Evolutionary conservation across 148 eudicot species (phyloP).

Genomic region (Amaranthus cruentus): DNA sequence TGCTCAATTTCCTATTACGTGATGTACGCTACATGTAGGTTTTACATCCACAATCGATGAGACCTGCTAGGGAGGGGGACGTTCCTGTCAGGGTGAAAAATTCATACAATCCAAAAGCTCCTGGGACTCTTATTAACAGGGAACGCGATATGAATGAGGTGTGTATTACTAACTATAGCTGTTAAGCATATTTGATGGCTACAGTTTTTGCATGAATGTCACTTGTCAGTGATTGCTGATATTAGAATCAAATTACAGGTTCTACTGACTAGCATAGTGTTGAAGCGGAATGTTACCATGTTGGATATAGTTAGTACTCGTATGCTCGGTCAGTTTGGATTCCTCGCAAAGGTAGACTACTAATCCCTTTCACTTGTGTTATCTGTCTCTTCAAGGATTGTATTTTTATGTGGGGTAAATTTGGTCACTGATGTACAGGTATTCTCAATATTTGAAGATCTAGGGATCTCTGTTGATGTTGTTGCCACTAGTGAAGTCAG

Average conservation of each 20-base stretch:
- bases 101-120: slow-evolving; percentile 93
- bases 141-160: slow-evolving; percentile 88
- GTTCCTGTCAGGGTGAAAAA: slow-evolving; percentile 96
- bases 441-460: slow-evolving; percentile 81
- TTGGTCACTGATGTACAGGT: slow-evolving; percentile 43
- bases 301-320: slow-evolving; percentile 95
- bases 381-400: slow-evolving; percentile 2
- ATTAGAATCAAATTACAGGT: slow-evolving; percentile 43
- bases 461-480: slow-evolving; percentile 96
- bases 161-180: slow-evolving; percentile 9
- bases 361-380: slow-evolving; percentile 2
- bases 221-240: slow-evolving; percentile 2
- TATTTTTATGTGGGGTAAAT: background rate
- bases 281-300: slow-evolving; percentile 97
- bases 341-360: slow-evolving; percentile 76
- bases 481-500: slow-evolving; percentile 99
- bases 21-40: slow-evolving; percentile 45
- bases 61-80: slow-evolving; percentile 90
- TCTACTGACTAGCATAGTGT: slow-evolving; percentile 86
- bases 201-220: slow-evolving; percentile 1
- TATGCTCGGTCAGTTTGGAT: slow-evolving; percentile 96
- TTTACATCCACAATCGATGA: slow-evolving; percentile 98
- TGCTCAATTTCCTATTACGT: background rate
- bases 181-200: background rate
- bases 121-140: slow-evolving; percentile 81